These are phyloP conservation scores for Cystobasidiaceae sp. DNA, from an alignment of 1,284 basidiomycete species.

Conservation along the genomic window DNA sequence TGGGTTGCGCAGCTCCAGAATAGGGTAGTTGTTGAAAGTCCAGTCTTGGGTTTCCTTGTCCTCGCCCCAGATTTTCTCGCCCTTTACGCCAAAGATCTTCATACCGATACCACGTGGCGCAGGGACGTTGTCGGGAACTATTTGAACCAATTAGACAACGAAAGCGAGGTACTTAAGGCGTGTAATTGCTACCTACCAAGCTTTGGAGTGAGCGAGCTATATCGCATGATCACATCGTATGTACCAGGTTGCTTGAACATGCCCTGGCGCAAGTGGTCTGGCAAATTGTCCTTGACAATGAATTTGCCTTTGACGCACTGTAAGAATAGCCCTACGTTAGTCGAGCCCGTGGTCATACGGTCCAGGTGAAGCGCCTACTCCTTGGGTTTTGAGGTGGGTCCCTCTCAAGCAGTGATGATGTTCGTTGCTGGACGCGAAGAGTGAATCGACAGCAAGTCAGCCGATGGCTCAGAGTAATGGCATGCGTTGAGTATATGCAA, in stretches of 20 bases:
- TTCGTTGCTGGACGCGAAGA: conserved; percentile 1
- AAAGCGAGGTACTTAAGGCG: not conserved
- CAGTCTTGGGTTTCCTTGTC: conserved; percentile 42
- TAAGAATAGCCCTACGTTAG: conserved; percentile 30
- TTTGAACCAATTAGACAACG: not conserved
- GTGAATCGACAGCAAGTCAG: conserved; percentile 11
- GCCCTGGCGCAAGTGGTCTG: conserved; percentile 40
- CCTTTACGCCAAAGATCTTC: conserved; percentile 40
- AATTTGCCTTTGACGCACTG: conserved; percentile 40
- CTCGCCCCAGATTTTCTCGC: conserved; percentile 31
- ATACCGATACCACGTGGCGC: conserved; percentile 42
- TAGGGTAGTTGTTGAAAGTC: conserved; percentile 41
- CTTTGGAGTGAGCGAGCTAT: conserved; percentile 39
- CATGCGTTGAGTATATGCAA: not conserved
- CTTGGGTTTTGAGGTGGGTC: conserved; percentile 29
- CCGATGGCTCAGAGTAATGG: conserved; percentile 33
- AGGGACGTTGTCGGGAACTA: conserved; percentile 40
- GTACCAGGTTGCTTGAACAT: conserved; percentile 38
- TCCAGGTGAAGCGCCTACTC: not conserved
- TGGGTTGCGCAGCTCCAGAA: conserved; percentile 36
- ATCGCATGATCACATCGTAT: conserved; percentile 39
- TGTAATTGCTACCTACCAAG: conserved; percentile 2
- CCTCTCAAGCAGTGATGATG: conserved; percentile 29
- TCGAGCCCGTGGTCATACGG: conserved; percentile 34
- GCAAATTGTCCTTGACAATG: conserved; percentile 35